Base-by-base conservation (phyloP, 441 rosid genomes). In the Aleurites moluccanus region DNA sequence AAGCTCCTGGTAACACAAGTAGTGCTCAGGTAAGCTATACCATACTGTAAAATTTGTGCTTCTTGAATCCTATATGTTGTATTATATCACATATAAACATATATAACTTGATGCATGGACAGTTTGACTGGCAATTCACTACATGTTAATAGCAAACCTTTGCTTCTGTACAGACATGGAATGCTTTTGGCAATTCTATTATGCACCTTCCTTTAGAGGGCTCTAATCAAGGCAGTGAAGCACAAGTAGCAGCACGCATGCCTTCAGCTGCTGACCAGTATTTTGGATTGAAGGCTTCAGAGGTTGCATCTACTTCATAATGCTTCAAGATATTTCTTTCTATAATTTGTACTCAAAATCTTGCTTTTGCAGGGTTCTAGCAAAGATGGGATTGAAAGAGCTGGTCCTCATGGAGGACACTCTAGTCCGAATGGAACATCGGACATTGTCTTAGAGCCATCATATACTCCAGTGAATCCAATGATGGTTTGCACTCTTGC, bases 131-230 rank as follows among this genome's bases (percentile, higher is more conserved):
- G 35, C 23, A 38, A 75, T 60, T 73, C 59, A 28, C n/a, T n/a
- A n/a, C 16, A 53, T 63, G 14, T 52, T 27, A 55, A 52, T 73
- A 40, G 23, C 21, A 53, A n/a, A n/a, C 40, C 40, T 55, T 78
- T 77, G 30, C 38, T 70, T 80, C 67, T 77, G 35, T 71, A 78
- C 89, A 91, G 97, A 80, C 83, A 59, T 89, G 98, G 93, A 87
- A 86, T 86, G 93, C 94, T 72, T 95, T 95, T 74, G 88, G 79
- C 2, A 75, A 78, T 78, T 80, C 86, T 75, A 73, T 66, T 66
- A 68, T 74, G 50, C 80, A 79, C 61, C 72, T 75, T 83, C 73
- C 94, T 63, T 55, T 63, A n/a, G 86, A 64, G 72, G 83, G 78
- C 45, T 59, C 74, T 59, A 77, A 65, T 74, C 83, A 82, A 77